These are phyloP conservation scores for Triticum monococcum DNA, from an alignment of 176 grass and related monocot species.

Conservation along the genomic window DNA sequence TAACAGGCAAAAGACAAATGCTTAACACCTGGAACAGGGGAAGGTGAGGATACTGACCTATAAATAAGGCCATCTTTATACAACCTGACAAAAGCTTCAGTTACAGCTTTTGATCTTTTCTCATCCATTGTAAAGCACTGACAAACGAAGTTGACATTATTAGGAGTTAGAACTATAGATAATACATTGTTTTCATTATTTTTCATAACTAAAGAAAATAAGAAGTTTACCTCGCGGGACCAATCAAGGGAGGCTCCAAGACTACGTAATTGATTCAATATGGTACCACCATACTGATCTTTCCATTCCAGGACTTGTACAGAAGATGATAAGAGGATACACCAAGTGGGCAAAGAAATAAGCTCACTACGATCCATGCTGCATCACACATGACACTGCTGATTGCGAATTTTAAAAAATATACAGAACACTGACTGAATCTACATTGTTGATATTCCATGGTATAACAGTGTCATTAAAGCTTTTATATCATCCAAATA, in stretches of 20 bases:
- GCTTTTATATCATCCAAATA: too few species aligned
- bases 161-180: too few species aligned
- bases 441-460: not conserved
- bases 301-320: conserved; percentile 90
- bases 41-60: conserved; percentile 55
- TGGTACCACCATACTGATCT: conserved; percentile 74
- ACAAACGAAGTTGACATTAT: conserved; percentile 10
- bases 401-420: not conserved
- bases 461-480: not conserved
- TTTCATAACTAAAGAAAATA: conserved; percentile 20
- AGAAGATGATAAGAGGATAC: not conserved
- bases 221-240: conserved; percentile 65
- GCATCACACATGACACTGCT: not conserved
- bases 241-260: conserved; percentile 94
- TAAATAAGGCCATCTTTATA: conserved; percentile 79
- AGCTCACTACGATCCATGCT: not conserved
- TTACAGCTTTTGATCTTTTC: conserved; percentile 75
- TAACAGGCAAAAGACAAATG: too few species aligned
- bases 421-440: not conserved
- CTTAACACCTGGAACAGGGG: conserved; percentile 10
- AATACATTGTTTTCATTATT: not conserved
- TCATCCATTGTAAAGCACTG: conserved; percentile 98
- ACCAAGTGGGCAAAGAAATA: not conserved
- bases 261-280: conserved; percentile 75
- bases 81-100: conserved; percentile 88